phyloP scores from a whole-genome alignment of 2,329 filamentous ascomycete genomes.

The Bipolaris zeicola region DNA sequence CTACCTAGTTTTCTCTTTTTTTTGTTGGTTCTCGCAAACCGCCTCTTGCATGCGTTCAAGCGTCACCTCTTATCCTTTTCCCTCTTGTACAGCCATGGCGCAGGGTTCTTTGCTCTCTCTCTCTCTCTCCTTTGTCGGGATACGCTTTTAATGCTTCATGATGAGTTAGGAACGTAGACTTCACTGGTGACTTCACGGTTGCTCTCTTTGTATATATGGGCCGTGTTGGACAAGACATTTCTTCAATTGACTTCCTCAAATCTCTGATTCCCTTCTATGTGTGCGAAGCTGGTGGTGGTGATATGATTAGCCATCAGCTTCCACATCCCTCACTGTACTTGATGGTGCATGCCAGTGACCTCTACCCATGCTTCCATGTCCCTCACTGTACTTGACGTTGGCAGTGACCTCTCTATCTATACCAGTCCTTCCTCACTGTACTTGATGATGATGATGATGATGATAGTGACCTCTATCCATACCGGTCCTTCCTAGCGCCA shows the following conservation, averaged over 20 bases:
- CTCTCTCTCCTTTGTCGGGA: background rate
- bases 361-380: no score
- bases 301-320: background rate
- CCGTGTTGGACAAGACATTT: background rate
- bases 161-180: background rate
- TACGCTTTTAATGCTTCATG: constrained; percentile 8
- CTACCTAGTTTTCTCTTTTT: background rate
- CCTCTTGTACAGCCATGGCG: background rate
- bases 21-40: background rate
- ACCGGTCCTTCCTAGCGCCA: no score
- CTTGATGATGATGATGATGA: no score
- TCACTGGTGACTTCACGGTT: background rate
- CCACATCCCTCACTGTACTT: background rate
- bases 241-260: background rate
- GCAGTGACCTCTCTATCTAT: no score
- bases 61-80: constrained; percentile 1
- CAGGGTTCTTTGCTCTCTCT: background rate
- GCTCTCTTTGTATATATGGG: constrained; percentile 2
- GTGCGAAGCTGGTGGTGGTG: background rate
- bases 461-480: no score
- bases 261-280: background rate
- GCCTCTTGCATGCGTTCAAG: constrained; percentile 8
- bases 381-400: no score
- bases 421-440: no score
- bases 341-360: no score